phyloP scores from a whole-genome alignment of 345 rosid genomes.

The Eucalyptus shirleyi region DNA sequence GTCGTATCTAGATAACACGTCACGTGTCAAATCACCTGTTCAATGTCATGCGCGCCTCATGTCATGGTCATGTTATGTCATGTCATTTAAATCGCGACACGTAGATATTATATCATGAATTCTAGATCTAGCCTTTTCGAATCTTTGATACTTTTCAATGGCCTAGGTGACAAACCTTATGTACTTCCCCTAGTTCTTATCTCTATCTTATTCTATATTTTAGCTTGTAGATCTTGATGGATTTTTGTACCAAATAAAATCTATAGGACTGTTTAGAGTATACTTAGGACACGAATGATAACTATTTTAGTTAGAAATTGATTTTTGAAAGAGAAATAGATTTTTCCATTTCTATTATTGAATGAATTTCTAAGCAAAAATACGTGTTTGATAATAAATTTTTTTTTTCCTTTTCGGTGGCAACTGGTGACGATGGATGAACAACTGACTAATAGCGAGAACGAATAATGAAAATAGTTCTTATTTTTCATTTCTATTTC shows the following conservation, averaged over 20 bases:
- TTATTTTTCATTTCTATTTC: too few relatives aligned
- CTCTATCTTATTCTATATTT: not conserved
- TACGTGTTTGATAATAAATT: too few relatives aligned
- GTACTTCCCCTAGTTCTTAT: not conserved
- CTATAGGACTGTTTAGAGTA: not conserved
- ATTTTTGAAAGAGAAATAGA: too few relatives aligned
- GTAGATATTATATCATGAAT: not conserved
- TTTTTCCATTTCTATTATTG: fast-evolving
- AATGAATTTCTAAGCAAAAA: too few relatives aligned
- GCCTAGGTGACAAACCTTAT: not conserved
- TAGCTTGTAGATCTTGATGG: not conserved
- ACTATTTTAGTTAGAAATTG: too few relatives aligned
- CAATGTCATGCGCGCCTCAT: not conserved
- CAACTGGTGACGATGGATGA: fast-evolving
- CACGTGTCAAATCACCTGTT: not conserved
- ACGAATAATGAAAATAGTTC: too few relatives aligned
- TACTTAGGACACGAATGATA: not conserved
- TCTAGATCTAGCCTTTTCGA: not conserved
- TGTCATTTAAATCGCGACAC: not conserved
- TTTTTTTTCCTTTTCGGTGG: fast-evolving
- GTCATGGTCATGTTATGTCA: not conserved
- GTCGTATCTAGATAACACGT: not conserved
- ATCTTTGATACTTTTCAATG: not conserved
- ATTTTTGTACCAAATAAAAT: not conserved
- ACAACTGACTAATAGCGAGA: too few relatives aligned